These are phyloP conservation scores for Geosmithia putterillii DNA, from an alignment of 2,329 filamentous ascomycete genomes.

Conservation along the genomic window DNA sequence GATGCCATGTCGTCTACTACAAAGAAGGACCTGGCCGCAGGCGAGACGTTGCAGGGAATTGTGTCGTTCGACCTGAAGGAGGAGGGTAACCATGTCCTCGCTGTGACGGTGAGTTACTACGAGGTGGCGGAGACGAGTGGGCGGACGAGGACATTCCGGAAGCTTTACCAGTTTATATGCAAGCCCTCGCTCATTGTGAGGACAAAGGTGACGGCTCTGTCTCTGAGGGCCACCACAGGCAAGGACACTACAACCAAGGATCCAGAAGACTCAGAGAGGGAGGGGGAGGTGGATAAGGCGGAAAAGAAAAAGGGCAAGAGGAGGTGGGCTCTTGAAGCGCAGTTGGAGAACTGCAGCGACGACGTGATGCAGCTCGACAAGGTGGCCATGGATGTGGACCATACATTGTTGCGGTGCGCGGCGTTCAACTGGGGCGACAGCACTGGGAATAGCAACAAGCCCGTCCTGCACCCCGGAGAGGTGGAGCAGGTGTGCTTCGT, in stretches of 20 bases:
- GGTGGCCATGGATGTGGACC: constrained; percentile 41
- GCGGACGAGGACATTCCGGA: constrained; percentile 75
- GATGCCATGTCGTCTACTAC: constrained; percentile 2
- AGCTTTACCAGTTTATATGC: constrained; percentile 93
- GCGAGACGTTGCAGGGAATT: constrained; percentile 66
- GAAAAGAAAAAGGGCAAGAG: not conserved
- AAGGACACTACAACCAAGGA: not conserved
- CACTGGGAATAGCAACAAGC: constrained; percentile 24
- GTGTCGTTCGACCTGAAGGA: constrained; percentile 83
- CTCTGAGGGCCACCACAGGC: constrained; percentile 7
- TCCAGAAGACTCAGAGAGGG: not conserved
- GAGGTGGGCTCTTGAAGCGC: constrained; percentile 75
- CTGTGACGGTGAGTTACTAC: constrained; percentile 88
- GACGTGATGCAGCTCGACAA: constrained; percentile 66
- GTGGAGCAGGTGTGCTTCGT: constrained; percentile 56
- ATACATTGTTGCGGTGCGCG: constrained; percentile 33
- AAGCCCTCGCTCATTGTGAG: constrained; percentile 82
- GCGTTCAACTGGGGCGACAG: constrained; percentile 45
- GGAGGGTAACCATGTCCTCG: constrained; percentile 85
- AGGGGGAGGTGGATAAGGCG: too few relatives aligned
- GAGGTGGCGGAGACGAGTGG: constrained; percentile 64
- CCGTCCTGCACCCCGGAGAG: constrained; percentile 49
- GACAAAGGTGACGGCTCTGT: constrained; percentile 67
- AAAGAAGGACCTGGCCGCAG: constrained; percentile 39
- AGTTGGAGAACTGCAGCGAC: constrained; percentile 90